Evolutionary conservation across 2,329 filamentous ascomycete genomes (phyloP).

Genomic region (Geosmithia flava): DNA sequence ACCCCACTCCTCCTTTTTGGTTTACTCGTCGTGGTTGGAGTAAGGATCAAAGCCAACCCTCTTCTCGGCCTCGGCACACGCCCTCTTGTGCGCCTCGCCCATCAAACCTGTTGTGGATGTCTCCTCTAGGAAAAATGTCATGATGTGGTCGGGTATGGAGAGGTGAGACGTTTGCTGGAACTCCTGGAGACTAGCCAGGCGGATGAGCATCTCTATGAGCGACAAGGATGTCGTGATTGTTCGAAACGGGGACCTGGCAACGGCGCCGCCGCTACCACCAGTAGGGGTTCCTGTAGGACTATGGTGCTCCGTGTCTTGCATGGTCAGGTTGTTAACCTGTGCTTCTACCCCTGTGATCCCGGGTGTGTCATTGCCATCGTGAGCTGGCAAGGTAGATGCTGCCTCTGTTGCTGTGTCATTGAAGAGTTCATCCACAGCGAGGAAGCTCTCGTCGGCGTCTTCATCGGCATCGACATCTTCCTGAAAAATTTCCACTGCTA

Average conservation of each 20-base stretch:
- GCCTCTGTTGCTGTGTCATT: not conserved
- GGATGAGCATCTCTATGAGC: constrained; percentile 77
- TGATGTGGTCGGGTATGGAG: constrained; percentile 78
- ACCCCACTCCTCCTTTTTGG: no score
- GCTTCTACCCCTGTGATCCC: not conserved
- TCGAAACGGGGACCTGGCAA: constrained; percentile 33
- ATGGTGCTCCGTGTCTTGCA: not conserved
- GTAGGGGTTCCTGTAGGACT: not conserved
- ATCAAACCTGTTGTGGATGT: constrained; percentile 38
- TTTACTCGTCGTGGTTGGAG: constrained; percentile 22
- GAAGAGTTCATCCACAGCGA: not conserved
- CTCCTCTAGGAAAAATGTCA: constrained; percentile 73
- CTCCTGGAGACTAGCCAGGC: constrained; percentile 77
- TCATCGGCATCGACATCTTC: constrained; percentile 24
- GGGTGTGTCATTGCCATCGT: not conserved
- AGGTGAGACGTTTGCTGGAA: constrained; percentile 84
- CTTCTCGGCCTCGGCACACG: constrained; percentile 31
- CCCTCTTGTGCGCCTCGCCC: constrained; percentile 30
- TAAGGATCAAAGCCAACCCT: constrained; percentile 46
- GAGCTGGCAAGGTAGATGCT: not conserved
- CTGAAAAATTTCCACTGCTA: constrained; percentile 76
- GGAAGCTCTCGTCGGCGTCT: constrained; percentile 23
- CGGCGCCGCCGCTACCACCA: constrained; percentile 2
- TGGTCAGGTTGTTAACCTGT: not conserved
- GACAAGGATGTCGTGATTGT: constrained; percentile 50